A percentile compares a stretch with the other conserved stretches of the same genome.
Evolutionary conservation across 495 filamentous ascomycete species (phyloP).

Genomic region (Hypoxylon trugodes): DNA sequence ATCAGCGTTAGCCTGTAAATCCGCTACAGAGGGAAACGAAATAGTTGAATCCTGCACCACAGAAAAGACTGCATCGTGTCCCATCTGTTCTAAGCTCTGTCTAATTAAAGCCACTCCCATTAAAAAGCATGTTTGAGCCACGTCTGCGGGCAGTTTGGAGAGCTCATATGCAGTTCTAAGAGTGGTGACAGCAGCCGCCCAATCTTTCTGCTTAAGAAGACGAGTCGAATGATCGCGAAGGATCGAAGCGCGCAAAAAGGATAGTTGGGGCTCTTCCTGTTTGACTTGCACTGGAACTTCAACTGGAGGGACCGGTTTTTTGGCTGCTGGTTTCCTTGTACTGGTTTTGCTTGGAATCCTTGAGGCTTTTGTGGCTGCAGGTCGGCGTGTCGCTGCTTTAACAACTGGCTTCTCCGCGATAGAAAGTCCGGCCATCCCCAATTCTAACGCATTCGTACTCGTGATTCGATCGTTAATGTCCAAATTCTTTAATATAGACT

Average conservation of each 20-base stretch:
- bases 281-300: constrained; percentile 39
- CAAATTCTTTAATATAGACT: constrained; percentile 47
- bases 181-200: constrained; percentile 58
- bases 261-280: constrained; percentile 62
- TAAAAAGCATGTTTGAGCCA: constrained; percentile 59
- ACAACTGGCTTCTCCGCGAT: constrained; percentile 49
- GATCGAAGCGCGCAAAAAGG: constrained; percentile 67
- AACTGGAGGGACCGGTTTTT: constrained; percentile 38
- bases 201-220: constrained; percentile 64
- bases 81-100: constrained; percentile 72
- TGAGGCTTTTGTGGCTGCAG: constrained; percentile 29
- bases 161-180: constrained; percentile 58
- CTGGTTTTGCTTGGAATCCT: constrained; percentile 34
- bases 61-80: constrained; percentile 83
- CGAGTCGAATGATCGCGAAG: constrained; percentile 70
- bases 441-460: constrained; percentile 47
- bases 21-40: constrained; percentile 73
- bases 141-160: constrained; percentile 50
- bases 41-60: constrained; percentile 91
- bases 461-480: constrained; percentile 15
- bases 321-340: constrained; percentile 40
- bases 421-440: constrained; percentile 56
- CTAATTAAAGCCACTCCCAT: constrained; percentile 66
- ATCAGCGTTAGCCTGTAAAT: constrained; percentile 22
- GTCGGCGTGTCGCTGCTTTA: constrained; percentile 29